phyloP scores from a whole-genome alignment of 768 basidiomycete genomes.

The Coprinellus aureogranulatus region DNA sequence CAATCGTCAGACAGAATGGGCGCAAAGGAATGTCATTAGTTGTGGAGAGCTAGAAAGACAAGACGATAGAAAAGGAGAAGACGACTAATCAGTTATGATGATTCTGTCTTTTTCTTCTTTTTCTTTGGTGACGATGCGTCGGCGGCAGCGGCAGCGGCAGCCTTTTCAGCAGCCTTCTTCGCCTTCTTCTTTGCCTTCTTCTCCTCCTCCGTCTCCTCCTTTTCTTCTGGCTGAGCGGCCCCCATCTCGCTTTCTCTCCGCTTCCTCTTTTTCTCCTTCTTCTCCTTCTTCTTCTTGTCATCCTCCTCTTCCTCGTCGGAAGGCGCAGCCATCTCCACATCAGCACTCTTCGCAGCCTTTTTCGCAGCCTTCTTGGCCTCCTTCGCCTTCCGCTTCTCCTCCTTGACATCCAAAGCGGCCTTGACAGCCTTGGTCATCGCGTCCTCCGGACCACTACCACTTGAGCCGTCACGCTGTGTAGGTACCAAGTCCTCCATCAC shows the following conservation, averaged over 20 bases:
- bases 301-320: conserved; percentile 38
- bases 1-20: too few species aligned
- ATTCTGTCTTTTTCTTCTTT: conserved; percentile 58
- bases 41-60: neutral
- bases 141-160: conserved; percentile 29
- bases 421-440: conserved; percentile 75
- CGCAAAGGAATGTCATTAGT: too few species aligned
- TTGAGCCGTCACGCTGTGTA: conserved; percentile 60
- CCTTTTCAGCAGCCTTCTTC: conserved; percentile 57
- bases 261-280: conserved; percentile 40
- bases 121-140: conserved; percentile 37
- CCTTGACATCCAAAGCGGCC: conserved; percentile 78
- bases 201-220: conserved; percentile 80
- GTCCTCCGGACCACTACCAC: conserved; percentile 32
- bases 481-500: conserved; percentile 77
- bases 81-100: conserved; percentile 3
- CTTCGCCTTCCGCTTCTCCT: conserved; percentile 80
- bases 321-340: conserved; percentile 32
- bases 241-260: conserved; percentile 40
- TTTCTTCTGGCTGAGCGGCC: conserved; percentile 33
- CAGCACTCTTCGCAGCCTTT: conserved; percentile 49
- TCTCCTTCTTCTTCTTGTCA: conserved; percentile 31
- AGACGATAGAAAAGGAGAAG: neutral
- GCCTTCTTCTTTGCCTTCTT: conserved; percentile 78
- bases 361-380: conserved; percentile 76